Conservation (phyloP, 139 green algal genomes). For the Asterochloris erici region DNA sequence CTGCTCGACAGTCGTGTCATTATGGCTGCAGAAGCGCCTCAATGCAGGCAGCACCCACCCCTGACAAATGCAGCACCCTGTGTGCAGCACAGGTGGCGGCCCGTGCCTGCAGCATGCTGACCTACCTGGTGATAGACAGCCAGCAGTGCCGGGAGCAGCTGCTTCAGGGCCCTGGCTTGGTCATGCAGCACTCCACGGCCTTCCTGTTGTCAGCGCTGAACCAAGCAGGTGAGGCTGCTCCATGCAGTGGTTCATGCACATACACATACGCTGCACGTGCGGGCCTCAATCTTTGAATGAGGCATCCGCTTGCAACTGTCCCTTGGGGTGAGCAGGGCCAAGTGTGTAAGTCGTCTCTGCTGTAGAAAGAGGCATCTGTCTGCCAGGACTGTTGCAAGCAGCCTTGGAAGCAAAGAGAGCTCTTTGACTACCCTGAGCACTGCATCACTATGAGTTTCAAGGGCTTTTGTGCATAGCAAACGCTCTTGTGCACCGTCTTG, state of each 20-base stretch:
- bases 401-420: no score
- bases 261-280: background rate
- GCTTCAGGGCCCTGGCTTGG: background rate
- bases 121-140: conserved; percentile 42
- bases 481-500: no score
- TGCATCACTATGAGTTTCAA: no score
- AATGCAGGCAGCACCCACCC: background rate
- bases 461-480: no score
- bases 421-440: no score
- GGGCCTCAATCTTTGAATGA: background rate
- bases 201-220: background rate
- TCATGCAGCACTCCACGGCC: background rate
- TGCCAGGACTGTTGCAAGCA: no score
- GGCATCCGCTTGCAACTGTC: background rate
- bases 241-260: background rate
- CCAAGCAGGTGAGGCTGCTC: background rate
- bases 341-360: no score
- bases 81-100: conserved; percentile 8
- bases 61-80: background rate
- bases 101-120: conserved; percentile 39
- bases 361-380: no score
- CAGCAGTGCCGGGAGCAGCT: conserved; percentile 25
- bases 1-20: conserved; percentile 19
- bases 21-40: background rate
- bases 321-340: no score